phyloP scores from a whole-genome alignment of 148 eudicot genomes.

The Vaccinium darrowii region DNA sequence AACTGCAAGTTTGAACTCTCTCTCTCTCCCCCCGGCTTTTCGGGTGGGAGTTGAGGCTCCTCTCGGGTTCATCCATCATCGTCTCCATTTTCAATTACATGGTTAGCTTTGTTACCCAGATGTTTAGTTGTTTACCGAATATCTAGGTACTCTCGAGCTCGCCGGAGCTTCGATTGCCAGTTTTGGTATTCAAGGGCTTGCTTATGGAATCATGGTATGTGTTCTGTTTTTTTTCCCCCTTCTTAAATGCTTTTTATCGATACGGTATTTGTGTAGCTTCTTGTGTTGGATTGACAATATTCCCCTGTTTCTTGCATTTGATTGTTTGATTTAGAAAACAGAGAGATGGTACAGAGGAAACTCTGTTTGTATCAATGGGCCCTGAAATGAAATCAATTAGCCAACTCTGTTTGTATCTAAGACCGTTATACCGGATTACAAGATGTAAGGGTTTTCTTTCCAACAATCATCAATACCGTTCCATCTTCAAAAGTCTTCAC shows the following conservation, averaged over 20 bases:
- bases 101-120: conserved; percentile 31
- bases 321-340: too few relatives aligned
- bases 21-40: conserved; percentile 25
- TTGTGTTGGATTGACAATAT: too few relatives aligned
- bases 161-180: conserved; percentile 36
- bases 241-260: too few relatives aligned
- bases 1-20: too few relatives aligned
- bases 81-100: conserved; percentile 57
- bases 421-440: not conserved
- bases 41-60: conserved; percentile 54
- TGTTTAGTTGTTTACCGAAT: conserved; percentile 9
- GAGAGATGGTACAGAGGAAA: too few relatives aligned
- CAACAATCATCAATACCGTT: not conserved
- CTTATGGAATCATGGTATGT: conserved; percentile 42
- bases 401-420: not conserved
- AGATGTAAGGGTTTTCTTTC: not conserved
- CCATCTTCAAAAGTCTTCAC: not conserved
- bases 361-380: too few relatives aligned
- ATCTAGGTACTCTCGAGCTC: conserved; percentile 31
- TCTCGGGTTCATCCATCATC: conserved; percentile 55
- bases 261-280: too few relatives aligned
- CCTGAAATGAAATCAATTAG: too few relatives aligned
- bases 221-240: not conserved
- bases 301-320: too few relatives aligned
- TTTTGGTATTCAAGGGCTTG: conserved; percentile 46